Evolutionary conservation across 1,284 basidiomycete species (phyloP).

Genomic region (Puccinia triticina): DNA sequence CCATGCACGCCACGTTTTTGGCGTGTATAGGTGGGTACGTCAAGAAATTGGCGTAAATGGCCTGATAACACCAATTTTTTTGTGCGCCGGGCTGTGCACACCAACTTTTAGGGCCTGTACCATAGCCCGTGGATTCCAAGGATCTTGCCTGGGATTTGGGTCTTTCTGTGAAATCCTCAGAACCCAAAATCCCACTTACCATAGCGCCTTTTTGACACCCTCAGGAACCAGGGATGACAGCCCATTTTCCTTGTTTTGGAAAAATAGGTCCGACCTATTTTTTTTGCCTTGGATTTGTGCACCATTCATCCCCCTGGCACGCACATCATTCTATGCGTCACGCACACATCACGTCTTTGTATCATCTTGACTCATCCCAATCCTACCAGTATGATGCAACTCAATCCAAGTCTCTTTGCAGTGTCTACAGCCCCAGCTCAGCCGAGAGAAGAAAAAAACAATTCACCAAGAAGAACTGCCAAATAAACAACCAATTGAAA

Average conservation of each 20-base stretch:
- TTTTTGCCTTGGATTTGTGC: background rate
- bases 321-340: too few relatives aligned
- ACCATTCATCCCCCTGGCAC: background rate
- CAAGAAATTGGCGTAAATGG: too few relatives aligned
- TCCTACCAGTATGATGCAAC: background rate
- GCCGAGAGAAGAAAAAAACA: too few relatives aligned
- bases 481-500: too few relatives aligned
- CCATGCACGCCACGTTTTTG: too few relatives aligned
- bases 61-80: too few relatives aligned
- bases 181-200: background rate
- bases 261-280: background rate
- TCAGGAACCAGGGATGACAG: background rate
- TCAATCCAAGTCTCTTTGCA: background rate
- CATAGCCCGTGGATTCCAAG: slow-evolving; percentile 6
- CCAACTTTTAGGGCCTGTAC: slow-evolving; percentile 15
- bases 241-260: background rate
- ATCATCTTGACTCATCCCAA: background rate
- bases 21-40: too few relatives aligned
- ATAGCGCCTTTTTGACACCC: background rate
- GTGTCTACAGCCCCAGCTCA: background rate
- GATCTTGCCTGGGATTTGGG: background rate
- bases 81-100: too few relatives aligned
- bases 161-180: slow-evolving; percentile 2
- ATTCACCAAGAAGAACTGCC: background rate
- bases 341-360: too few relatives aligned